These are phyloP conservation scores for Pugionium dolabratum DNA, from an alignment of 345 rosid species.

Conservation along the genomic window DNA sequence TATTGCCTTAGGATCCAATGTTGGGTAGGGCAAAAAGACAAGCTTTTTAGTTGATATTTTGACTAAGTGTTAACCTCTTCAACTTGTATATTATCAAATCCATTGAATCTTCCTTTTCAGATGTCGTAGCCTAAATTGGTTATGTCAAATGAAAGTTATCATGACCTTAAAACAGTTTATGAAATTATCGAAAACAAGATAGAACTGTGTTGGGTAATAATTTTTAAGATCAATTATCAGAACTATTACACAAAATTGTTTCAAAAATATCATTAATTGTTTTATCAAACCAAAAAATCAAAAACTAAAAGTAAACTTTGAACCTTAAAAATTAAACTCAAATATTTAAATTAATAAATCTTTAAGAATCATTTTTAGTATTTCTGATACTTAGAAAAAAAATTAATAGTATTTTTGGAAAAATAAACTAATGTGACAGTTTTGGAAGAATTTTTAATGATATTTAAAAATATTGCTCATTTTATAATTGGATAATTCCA, in stretches of 20 bases:
- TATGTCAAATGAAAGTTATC: neutral
- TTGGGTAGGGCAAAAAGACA: conserved; percentile 8
- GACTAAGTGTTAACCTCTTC: conserved; percentile 31
- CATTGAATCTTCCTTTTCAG: conserved; percentile 5
- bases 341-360: too few species aligned
- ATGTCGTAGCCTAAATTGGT: neutral
- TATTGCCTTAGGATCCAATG: conserved; percentile 38
- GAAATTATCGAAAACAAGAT: neutral
- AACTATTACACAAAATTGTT: too few species aligned
- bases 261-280: too few species aligned
- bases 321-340: too few species aligned
- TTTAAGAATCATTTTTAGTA: too few species aligned
- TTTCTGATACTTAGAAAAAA: too few species aligned
- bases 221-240: too few species aligned
- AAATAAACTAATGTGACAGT: too few species aligned
- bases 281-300: too few species aligned
- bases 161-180: conserved; percentile 2
- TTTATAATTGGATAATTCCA: neutral
- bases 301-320: too few species aligned
- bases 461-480: neutral
- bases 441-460: too few species aligned
- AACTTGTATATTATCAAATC: conserved; percentile 28
- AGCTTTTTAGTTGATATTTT: conserved; percentile 16
- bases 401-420: too few species aligned
- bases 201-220: neutral